These are phyloP conservation scores for Letharia columbiana DNA, from an alignment of 495 filamentous ascomycete genomes.

Conservation along the genomic window DNA sequence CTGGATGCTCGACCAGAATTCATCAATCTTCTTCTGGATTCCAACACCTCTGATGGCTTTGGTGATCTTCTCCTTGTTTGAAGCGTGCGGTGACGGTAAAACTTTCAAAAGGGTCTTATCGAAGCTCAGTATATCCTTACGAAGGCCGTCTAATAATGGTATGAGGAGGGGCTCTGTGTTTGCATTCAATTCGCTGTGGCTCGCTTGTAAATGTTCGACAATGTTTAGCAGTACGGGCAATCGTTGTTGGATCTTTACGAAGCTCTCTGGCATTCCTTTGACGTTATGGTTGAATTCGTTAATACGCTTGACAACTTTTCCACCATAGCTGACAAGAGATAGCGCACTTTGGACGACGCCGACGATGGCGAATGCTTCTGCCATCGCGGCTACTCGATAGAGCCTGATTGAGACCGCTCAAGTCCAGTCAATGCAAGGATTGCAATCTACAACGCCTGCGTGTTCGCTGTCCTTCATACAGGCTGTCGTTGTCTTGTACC, in stretches of 20 bases:
- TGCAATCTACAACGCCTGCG: background rate
- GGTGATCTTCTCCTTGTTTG: slow-evolving; percentile 18
- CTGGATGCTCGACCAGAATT: slow-evolving; percentile 8
- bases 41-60: slow-evolving; percentile 18
- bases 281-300: slow-evolving; percentile 27
- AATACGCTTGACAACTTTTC: slow-evolving; percentile 28
- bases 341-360: slow-evolving; percentile 29
- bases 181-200: slow-evolving; percentile 2
- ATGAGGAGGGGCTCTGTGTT: slow-evolving; percentile 7
- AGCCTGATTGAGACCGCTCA: background rate
- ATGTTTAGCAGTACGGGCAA: slow-evolving; percentile 29
- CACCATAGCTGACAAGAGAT: slow-evolving; percentile 33
- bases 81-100: slow-evolving; percentile 15
- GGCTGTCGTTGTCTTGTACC: too few relatives aligned
- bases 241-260: slow-evolving; percentile 28
- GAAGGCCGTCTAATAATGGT: slow-evolving; percentile 10
- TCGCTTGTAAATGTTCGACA: slow-evolving; percentile 11
- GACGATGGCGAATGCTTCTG: slow-evolving; percentile 31
- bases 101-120: slow-evolving; percentile 15
- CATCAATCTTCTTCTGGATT: slow-evolving; percentile 18
- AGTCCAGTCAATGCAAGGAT: background rate
- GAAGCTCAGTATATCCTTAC: slow-evolving; percentile 10
- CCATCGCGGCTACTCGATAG: slow-evolving; percentile 23
- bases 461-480: background rate
- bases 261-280: slow-evolving; percentile 27